Evolutionary conservation across 495 filamentous ascomycete genomes (phyloP).

Genomic region (Penicillium turbatum): DNA sequence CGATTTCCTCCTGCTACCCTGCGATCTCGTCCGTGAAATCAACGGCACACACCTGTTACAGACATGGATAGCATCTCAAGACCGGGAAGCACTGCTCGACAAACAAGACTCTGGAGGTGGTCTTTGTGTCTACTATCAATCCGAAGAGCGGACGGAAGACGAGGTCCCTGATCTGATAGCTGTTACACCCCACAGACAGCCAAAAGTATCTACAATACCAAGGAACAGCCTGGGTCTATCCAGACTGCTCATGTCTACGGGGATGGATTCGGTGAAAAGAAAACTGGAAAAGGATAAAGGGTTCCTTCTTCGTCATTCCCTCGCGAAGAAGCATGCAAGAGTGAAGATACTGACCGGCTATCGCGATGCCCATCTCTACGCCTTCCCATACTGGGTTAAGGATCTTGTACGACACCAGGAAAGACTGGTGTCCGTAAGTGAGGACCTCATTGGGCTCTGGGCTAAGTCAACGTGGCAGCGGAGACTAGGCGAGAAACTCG

Average conservation of each 20-base stretch:
- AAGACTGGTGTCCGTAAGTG: background rate
- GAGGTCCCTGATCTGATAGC: background rate
- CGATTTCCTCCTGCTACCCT: background rate
- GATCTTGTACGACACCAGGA: background rate
- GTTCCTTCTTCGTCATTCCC: background rate
- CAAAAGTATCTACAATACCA: background rate
- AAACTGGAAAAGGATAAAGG: background rate
- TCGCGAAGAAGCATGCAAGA: background rate
- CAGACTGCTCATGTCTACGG: background rate
- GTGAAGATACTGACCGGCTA: background rate
- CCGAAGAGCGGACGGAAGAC: background rate
- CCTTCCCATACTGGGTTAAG: background rate
- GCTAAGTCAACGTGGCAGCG: background rate
- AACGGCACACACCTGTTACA: background rate
- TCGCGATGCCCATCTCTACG: slow-evolving; percentile 2
- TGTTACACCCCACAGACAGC: background rate
- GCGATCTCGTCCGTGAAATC: background rate
- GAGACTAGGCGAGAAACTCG: background rate
- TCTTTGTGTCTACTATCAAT: background rate
- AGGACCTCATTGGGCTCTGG: slow-evolving; percentile 1
- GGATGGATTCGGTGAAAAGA: background rate
- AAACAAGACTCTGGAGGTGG: background rate
- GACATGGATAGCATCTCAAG: background rate
- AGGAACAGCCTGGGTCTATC: background rate
- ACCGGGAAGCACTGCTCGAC: background rate